Evolutionary conservation across 208 protist species (phyloP), one percentile per base, ranked within the genome.

Genomic region (Leishmania braziliensis): DNA sequence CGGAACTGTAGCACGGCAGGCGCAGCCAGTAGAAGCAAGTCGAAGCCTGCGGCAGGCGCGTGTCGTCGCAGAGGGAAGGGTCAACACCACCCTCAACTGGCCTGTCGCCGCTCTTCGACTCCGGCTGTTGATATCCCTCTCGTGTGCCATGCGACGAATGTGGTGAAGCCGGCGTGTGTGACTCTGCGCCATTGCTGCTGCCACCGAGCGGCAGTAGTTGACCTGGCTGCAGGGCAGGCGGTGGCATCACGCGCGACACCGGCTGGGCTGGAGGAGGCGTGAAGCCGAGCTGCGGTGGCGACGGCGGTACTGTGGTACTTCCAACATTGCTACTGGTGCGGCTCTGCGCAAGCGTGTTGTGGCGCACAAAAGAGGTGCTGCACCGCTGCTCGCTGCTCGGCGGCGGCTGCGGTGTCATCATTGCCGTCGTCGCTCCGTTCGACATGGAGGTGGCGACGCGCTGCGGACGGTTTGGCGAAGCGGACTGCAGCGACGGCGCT

Each of bases 1-100:
- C 77, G 10, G 91, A 95, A 83, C 90, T 94, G 89, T 99, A 99
- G 23, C 85, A 72, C 33, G 98, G 98, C 62, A 99, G 87, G 0
- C 93, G 93, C 29, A 99, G 89, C 83, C 91, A 98, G 81, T 99
- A 99, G 88, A 99, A 99, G 87, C 98, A 99, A 65, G 98, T 99
- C 33, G 95, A 95, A 46, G 96, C 93, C 62, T 98, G 91, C 33
- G 98, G 97, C 23, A 99, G 89, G n/a, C 97, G 88, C 50, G 90
- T 80, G 87, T 98, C 97, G 58, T 95, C 91, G 65, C 73, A 83
- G 43, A 79, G 33, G 16, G 36, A 43, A 39, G 6, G 18, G 50
- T 73, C 56, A 46, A 62, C 63, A 8, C 14, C 48, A 29, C 69
- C 78, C 6, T 79, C 62, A 8, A 18, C 29, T 1, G 58, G 4